Conservation (phyloP, 139 green algal genomes). For the Chlorella sp. region DNA sequence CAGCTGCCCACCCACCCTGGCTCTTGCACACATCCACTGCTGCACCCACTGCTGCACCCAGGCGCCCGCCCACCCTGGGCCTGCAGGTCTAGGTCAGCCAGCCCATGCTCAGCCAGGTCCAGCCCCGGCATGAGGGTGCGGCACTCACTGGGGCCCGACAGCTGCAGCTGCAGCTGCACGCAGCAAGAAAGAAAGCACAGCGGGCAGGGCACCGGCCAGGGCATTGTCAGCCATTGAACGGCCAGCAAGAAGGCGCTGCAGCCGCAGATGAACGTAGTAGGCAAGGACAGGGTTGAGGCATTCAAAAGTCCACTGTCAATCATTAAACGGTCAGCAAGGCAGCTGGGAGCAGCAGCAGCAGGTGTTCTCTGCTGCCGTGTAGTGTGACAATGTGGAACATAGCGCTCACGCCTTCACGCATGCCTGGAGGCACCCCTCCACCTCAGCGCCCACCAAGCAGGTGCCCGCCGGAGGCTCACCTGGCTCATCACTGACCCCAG, state of each 20-base stretch:
- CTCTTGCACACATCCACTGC: background rate
- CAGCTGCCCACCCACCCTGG: too few relatives aligned
- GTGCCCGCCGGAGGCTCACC: background rate
- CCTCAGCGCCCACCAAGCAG: background rate
- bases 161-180: slow-evolving; percentile 2
- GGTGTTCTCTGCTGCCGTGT: too few relatives aligned
- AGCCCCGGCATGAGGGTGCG: slow-evolving; percentile 35
- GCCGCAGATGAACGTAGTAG: too few relatives aligned
- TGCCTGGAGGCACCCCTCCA: background rate
- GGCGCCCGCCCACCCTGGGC: background rate
- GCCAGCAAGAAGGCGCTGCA: too few relatives aligned
- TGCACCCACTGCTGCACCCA: background rate
- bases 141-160: background rate
- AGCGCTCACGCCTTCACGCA: background rate
- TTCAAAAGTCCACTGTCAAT: background rate
- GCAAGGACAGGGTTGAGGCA: too few relatives aligned
- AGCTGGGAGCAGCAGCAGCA: background rate
- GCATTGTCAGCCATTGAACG: background rate
- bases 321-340: background rate
- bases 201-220: background rate
- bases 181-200: background rate
- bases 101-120: slow-evolving; percentile 20
- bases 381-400: too few relatives aligned
- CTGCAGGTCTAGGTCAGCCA: slow-evolving; percentile 9
- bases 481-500: slow-evolving; percentile 22